Evolutionary conservation across 129 eudicot genomes (phyloP).

Genomic region (Gnaphalium uliginosum): DNA sequence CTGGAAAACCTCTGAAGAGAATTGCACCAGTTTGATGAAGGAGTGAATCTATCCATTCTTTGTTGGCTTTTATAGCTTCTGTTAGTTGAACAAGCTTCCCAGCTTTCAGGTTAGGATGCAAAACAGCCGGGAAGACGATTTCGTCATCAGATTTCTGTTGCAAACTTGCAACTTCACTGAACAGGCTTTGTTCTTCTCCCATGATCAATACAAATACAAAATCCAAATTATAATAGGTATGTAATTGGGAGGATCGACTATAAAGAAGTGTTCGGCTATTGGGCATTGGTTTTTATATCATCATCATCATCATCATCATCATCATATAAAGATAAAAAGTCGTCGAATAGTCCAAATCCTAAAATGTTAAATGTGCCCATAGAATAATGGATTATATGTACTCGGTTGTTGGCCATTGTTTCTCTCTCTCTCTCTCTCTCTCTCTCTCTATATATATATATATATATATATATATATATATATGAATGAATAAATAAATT

Average conservation of each 20-base stretch:
- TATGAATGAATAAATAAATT: no score
- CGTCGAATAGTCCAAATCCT: background rate
- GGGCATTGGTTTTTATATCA: no score
- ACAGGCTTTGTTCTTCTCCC: background rate
- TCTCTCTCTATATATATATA: no score
- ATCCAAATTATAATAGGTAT: no score
- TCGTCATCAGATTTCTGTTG: background rate
- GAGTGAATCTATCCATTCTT: conserved; percentile 47
- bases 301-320: no score
- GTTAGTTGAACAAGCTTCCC: background rate
- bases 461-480: no score
- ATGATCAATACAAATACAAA: background rate
- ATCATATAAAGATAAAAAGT: no score
- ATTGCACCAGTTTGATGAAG: conserved; percentile 53
- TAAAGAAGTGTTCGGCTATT: background rate
- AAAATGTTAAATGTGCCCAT: background rate
- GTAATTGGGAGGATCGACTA: background rate
- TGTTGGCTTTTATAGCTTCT: conserved; percentile 43
- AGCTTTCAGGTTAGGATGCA: background rate
- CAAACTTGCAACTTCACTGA: conserved; percentile 2
- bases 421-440: no score
- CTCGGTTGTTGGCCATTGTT: background rate
- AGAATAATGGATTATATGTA: background rate
- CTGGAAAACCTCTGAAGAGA: conserved; percentile 58
- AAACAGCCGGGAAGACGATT: background rate